Percentiles rank a stretch among this genome's conserved stretches.
Conservation (phyloP, 1,139 yeast genomes). For the Nakaseomyces bracarensis region DNA sequence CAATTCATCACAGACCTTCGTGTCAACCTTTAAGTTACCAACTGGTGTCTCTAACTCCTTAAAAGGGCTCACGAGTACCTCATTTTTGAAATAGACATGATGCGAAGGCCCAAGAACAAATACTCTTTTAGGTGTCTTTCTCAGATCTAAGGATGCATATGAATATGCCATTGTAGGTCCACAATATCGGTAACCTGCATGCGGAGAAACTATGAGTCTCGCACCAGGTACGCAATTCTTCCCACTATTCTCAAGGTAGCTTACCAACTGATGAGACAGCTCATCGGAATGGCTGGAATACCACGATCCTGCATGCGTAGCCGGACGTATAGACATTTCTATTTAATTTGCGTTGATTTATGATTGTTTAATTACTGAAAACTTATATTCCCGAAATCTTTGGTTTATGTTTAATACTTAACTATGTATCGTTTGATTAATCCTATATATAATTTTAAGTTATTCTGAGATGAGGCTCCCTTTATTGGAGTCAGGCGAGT, state of each 20-base stretch:
- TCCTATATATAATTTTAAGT: no score
- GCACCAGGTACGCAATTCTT: slow-evolving; percentile 42
- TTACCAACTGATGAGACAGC: slow-evolving; percentile 44
- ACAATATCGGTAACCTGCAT: slow-evolving; percentile 86
- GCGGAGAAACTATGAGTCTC: slow-evolving; percentile 56
- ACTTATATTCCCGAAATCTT: no score
- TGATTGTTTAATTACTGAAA: no score
- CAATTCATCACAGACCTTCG: slow-evolving; percentile 26
- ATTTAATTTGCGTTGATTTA: neutral
- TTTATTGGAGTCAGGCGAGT: no score
- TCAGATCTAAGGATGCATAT: slow-evolving; percentile 57
- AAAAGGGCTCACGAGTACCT: slow-evolving; percentile 50
- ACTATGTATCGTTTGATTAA: no score
- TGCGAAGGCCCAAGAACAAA: slow-evolving; percentile 92
- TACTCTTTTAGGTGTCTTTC: slow-evolving; percentile 40
- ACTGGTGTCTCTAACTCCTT: slow-evolving; percentile 68
- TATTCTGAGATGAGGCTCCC: no score
- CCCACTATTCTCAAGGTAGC: slow-evolving; percentile 34
- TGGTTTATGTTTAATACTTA: no score
- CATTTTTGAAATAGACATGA: slow-evolving; percentile 66
- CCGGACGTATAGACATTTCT: slow-evolving; percentile 32
- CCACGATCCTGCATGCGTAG: slow-evolving; percentile 91
- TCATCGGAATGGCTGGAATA: slow-evolving; percentile 43
- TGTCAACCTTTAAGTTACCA: slow-evolving; percentile 65
- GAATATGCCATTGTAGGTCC: slow-evolving; percentile 74